Evolutionary conservation across 495 filamentous ascomycete species (phyloP), one percentile per base, ranked within the genome.

Genomic region (Aspergillus carlsbadensis): DNA sequence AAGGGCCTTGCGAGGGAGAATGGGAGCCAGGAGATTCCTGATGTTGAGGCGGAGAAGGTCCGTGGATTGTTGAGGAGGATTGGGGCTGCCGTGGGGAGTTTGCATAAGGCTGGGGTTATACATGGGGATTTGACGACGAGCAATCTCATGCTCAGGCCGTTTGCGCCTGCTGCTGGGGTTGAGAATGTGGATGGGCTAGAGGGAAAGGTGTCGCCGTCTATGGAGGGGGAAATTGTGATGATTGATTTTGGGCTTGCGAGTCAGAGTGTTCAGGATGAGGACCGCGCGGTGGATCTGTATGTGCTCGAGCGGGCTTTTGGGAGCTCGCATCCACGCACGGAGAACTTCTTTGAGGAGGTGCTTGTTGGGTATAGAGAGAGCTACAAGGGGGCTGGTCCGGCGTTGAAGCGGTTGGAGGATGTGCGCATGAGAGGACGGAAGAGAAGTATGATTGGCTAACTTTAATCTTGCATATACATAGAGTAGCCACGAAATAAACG

Each of bases 81-180:
- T 55, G 94, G 92, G 0, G 54, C 65, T 13, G 84, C 84, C 6
- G 83, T 98, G 15, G 94, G 91, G n/a, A 78, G 66, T 39, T 74
- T 98, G 73, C 94, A 98, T 76, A 79, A 76, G 47, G 79, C 82
- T 17, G 93, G 94, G 14, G 84, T 97, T 40, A 83, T 95, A 45
- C 94, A 98, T 77, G 94, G 94, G 41, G 94, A 98, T 74, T 73
- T 98, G 75, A 98, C 95, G 56, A 98, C 93, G 54, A 97, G 92
- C 73, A 98, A 98, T 74, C 76, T 99, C 71, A 97, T 99, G 85
- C 69, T 99, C 44, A 69, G 87, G 52, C 56, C 58, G 36, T 40
- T 36, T 50, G 35, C 14, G 18, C 39, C 26, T 15, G 64, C 8
- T 20, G n/a, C 5, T 14, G 48, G 15, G 2, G 13, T 13, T 8